Base-by-base conservation (phyloP, 2,329 filamentous ascomycete genomes). In the Ciborinia camelliae region DNA sequence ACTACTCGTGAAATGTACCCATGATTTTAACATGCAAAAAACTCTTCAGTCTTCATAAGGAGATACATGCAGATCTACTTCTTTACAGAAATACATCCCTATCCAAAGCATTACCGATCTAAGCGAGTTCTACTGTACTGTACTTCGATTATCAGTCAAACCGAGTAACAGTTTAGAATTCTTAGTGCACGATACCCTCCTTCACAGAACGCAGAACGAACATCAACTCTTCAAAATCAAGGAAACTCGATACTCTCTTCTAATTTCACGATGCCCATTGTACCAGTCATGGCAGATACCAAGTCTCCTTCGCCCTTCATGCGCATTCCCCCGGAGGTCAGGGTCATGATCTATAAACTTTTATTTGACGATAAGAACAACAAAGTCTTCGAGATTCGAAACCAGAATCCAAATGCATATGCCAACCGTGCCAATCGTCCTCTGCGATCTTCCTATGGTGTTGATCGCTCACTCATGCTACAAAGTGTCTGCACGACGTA, bases 401-500 rank as follows among this genome's bases (percentile, higher is more conserved):
- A 78, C 62, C 70, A 70, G 30, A 57, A 60, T 32, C 70, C 60
- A 45, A 66, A 69, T 61, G 64, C 47, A 66, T 78, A 64, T 73
- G 66, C 68, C 14, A 50, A 51, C 32, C 68, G 57, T 53, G 45
- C 45, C 45, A 64, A 53, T 1, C 57, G 69, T 37, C 68, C 65
- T 35, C 67, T 68, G 15, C 76, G 80, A 23, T 75, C 73, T n/a
- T 69, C 70, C 6, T 83, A 82, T 69, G 75, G 78, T 54, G 72
- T 80, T 45, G 70, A 81, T 47, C 75, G 76, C 15, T 55, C 51
- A 28, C 72, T 81, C 39, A 72, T 77, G 48, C 77, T 78, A 18
- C 76, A 77, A 64, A 79, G 77, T 64, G 78, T 75, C 67, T 73
- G 81, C 62, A 87, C 86, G 9, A 87, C 86, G 5, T 88, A 88